These are phyloP conservation scores for Fraxinus velutina DNA, from an alignment of 305 asterid genomes.

Conservation along the genomic window DNA sequence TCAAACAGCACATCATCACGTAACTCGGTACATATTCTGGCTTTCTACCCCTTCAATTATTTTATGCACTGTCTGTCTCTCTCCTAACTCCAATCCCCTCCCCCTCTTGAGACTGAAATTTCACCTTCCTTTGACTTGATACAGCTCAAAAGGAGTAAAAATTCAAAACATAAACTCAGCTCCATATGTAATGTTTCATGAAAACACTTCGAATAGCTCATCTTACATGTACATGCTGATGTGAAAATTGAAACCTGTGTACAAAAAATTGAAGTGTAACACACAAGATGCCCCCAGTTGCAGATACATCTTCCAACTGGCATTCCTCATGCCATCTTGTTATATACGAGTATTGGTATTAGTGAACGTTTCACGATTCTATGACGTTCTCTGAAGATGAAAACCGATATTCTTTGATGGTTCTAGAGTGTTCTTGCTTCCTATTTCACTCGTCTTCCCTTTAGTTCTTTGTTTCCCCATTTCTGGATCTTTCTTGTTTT, in stretches of 20 bases:
- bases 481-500: background rate
- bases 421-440: background rate
- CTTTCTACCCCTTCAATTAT: conserved; percentile 4
- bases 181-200: background rate
- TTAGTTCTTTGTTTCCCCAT: background rate
- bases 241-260: background rate
- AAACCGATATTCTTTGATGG: background rate
- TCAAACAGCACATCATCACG: background rate
- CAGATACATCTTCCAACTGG: background rate
- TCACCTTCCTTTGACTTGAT: background rate
- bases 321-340: background rate
- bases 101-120: background rate
- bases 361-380: background rate
- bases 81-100: conserved; percentile 6
- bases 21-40: background rate
- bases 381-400: background rate
- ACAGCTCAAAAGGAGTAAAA: background rate
- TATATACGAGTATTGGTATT: background rate
- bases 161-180: background rate
- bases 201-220: conserved; percentile 2
- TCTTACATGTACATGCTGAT: background rate
- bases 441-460: background rate
- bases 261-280: background rate
- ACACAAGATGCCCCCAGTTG: background rate
- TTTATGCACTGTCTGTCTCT: background rate